Evolutionary conservation across 345 rosid genomes (phyloP), one percentile per base, ranked within the genome.

Genomic region (Salix koriyanagi): DNA sequence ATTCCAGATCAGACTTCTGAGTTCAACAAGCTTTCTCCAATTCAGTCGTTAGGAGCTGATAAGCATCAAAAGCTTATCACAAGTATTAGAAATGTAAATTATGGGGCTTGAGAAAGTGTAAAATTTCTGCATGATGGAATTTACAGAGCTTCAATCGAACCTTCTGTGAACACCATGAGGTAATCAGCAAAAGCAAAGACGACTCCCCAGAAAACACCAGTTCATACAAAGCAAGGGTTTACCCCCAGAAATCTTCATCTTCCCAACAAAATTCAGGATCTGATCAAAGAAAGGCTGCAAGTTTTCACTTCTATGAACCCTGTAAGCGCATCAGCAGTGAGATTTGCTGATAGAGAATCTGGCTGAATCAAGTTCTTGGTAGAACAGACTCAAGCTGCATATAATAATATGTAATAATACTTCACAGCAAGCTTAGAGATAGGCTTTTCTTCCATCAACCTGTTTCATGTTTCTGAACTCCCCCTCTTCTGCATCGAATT

Each of bases 401-500:
- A 9, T 23, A 9, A 23, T 5, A 58, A 9, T 58, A 58, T 2
- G 28, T 58, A 1, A 56, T 56, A 8, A 56, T 56, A 8, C 26
- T 66, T 36, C 42, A 34, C 25, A n/a, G 26, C 7, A 67, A 39
- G 3, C 8, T 39, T 6, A 21, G 18, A 67, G 21, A 12, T 30
- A 30, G 44, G 13, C 46, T 67, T 30, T 21, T 58, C 66, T 67
- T 11, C 46, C 30, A 44, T 75, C n/a, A 7, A 23, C 87, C 87
- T 8, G 91, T 87, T 60, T 78, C 66, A 39, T 81, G 82, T 65
- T 83, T 89, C 26, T 75, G 64, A 48, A 84, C 75, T 14, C 78
- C 70, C 60, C 65, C 67, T 72, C 5, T 73, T 61, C 23, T 21
- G 77, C 89, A 80, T 87, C 70, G 76, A 60, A 32, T 77, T 83